Evolutionary conservation across 495 filamentous ascomycete species (phyloP).

Genomic region (Cercophora sp.): DNA sequence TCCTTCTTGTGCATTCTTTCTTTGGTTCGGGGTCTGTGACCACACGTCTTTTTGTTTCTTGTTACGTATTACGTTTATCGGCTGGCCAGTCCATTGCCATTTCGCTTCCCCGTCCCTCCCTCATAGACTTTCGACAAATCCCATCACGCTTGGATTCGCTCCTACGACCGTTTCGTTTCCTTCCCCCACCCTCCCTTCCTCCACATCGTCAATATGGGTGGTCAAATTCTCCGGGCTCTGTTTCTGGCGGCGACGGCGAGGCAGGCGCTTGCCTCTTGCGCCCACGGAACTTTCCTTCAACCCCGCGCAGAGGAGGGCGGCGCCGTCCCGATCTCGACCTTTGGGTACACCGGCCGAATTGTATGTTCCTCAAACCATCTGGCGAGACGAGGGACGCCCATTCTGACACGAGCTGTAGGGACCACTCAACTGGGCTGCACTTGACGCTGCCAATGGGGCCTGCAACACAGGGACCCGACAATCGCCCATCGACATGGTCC

Average conservation of each 20-base stretch:
- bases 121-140: not conserved
- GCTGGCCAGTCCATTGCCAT: not conserved
- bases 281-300: constrained; percentile 30
- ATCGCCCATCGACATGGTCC: constrained; percentile 57
- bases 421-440: constrained; percentile 55
- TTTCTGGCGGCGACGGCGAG: constrained; percentile 24
- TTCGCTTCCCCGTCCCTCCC: not conserved
- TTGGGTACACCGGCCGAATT: constrained; percentile 48
- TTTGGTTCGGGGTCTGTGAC: constrained; percentile 25
- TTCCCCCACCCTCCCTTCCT: not conserved
- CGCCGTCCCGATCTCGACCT: constrained; percentile 27
- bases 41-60: constrained; percentile 8
- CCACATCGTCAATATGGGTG: constrained; percentile 11
- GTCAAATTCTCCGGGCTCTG: constrained; percentile 13
- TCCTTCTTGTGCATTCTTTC: constrained; percentile 8
- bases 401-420: constrained; percentile 28
- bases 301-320: constrained; percentile 35
- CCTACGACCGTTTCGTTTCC: not conserved
- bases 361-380: constrained; percentile 4
- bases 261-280: constrained; percentile 26
- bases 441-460: constrained; percentile 41
- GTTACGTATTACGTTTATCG: constrained; percentile 4
- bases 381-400: too few relatives aligned
- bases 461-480: constrained; percentile 56
- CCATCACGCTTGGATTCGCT: too few relatives aligned